Conservation (phyloP, 2,329 filamentous ascomycete genomes). For the Colletotrichum sp. region DNA sequence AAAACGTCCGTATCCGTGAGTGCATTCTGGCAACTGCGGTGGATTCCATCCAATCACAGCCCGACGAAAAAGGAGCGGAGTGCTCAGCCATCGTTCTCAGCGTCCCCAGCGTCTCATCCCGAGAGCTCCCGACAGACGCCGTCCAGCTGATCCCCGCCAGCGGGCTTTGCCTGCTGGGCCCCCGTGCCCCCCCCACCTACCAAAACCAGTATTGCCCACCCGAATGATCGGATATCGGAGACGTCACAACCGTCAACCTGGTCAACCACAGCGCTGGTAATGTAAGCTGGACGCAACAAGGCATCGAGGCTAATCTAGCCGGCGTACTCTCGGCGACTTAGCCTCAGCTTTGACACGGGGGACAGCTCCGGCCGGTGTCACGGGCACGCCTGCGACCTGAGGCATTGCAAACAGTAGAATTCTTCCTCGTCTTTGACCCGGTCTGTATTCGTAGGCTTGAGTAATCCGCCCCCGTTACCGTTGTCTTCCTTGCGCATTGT, state of each 20-base stretch:
- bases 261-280: neutral
- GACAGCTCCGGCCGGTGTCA: neutral
- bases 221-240: neutral
- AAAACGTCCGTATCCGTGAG: neutral
- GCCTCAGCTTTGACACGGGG: neutral
- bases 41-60: neutral
- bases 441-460: slow-evolving; percentile 15
- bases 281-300: neutral
- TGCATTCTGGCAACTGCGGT: neutral
- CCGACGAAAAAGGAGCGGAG: slow-evolving; percentile 9
- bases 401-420: neutral
- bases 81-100: neutral
- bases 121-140: slow-evolving; percentile 11
- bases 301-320: neutral
- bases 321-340: slow-evolving; percentile 8
- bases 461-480: neutral
- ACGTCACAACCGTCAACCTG: neutral
- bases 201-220: neutral
- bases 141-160: slow-evolving; percentile 1
- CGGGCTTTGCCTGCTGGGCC: neutral
- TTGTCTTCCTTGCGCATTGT: neutral
- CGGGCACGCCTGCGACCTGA: neutral
- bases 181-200: neutral
- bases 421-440: neutral
- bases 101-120: neutral